Base-by-base conservation (phyloP, 2,329 filamentous ascomycete genomes). In the Cercospora brassicicola region DNA sequence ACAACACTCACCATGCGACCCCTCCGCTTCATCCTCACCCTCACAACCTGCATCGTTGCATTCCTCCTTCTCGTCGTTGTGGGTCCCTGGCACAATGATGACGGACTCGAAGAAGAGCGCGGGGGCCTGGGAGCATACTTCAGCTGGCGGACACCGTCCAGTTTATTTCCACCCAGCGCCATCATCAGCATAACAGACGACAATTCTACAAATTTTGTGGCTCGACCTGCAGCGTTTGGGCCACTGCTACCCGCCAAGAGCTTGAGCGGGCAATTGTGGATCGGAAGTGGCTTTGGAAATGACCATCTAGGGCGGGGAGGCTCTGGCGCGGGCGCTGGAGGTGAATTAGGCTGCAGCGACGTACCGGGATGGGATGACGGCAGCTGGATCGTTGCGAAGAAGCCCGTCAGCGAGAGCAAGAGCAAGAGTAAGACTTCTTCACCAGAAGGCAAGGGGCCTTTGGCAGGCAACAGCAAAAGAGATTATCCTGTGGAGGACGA, bases 101-200 rank as follows among this genome's bases (percentile, higher is more conserved):
- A 71, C 13, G 62, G 59, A 8, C 62, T 68, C 10, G 48, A 72
- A n/a, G 74, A 77, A 45, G 76, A 78, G 56, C 75, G 78, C 55
- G 71, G 76, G 70, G 73, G 72, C 66, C 69, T 84, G 31, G 77
- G 78, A 39, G 75, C 83, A 33, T 77, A 82, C 69, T 84, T 84
- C 74, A 83, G 81, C 67, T 84, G 83, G 78, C 81, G 81, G n/a
- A 81, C 81, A 9, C 84, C 94, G 0, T 92, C 94, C 71, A 93
- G 92, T 20, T 88, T 99, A 23, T 99, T 99, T 78, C 94, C 94
- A 4, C 94, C 94, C 3, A 97, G 95, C 72, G 95, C 95, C 59
- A 91, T 96, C 75, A 97, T 99, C 78, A 97, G 92, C 79, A 86
- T 99, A 69, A 97, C 94, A 76, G 93, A 98, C 80, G 95, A 99